Conservation (phyloP, 106 monocot genomes). For the Hemerocallis citrina region DNA sequence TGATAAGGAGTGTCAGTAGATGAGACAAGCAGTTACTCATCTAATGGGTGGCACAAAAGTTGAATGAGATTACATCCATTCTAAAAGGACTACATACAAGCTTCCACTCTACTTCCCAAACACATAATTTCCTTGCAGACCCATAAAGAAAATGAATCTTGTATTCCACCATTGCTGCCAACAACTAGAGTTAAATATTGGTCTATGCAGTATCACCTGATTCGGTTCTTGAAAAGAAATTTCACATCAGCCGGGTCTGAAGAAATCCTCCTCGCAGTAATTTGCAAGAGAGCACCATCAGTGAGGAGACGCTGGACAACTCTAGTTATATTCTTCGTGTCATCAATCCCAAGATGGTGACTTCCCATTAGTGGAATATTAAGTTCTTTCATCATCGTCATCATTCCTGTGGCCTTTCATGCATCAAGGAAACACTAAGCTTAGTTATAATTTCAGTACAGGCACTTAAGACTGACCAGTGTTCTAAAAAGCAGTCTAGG, state of each 20-base stretch:
- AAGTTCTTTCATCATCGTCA: conserved; percentile 81
- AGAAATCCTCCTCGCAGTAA: conserved; percentile 64
- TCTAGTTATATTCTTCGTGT: conserved; percentile 77
- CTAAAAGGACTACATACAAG: too few relatives aligned
- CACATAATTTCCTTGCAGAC: too few relatives aligned
- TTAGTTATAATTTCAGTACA: not conserved
- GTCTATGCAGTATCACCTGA: too few relatives aligned
- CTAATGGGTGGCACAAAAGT: too few relatives aligned
- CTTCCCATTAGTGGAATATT: conserved; percentile 62
- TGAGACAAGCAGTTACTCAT: too few relatives aligned
- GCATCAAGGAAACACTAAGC: not conserved
- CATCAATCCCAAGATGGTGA: conserved; percentile 96
- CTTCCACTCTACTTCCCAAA: too few relatives aligned
- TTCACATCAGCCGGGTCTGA: conserved; percentile 33
- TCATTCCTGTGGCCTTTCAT: conserved; percentile 86
- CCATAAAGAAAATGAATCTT: too few relatives aligned
- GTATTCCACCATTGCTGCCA: too few relatives aligned
- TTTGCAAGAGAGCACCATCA: conserved; percentile 62
- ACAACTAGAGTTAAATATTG: too few relatives aligned
- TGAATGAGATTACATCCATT: too few relatives aligned
- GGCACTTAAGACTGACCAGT: not conserved
- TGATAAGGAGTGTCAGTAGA: too few relatives aligned
- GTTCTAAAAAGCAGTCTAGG: too few relatives aligned
- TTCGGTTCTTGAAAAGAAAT: conserved; percentile 72
- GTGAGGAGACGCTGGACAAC: conserved; percentile 66